Conservation (phyloP, 768 basidiomycete species). For the Mycena chlorophos region DNA sequence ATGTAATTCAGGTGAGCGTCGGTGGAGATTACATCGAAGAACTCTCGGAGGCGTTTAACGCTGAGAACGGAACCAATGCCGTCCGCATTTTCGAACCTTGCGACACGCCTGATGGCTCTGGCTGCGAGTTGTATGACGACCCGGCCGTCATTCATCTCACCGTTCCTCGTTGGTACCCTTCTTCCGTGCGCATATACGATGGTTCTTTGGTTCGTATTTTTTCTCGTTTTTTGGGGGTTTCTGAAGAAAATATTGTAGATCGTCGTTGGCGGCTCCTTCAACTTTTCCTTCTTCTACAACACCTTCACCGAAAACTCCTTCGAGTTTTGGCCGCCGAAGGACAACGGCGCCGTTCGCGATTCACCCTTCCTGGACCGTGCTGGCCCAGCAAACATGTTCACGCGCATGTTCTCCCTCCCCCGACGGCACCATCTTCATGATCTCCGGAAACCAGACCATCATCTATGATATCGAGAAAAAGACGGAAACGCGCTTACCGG, state of each 20-base stretch:
- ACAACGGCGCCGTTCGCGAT: constrained; percentile 6
- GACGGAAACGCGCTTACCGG: constrained; percentile 47
- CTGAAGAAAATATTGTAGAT: constrained; percentile 23
- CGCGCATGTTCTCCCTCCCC: constrained; percentile 46
- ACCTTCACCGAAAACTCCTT: constrained; percentile 8
- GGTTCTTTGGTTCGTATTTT: constrained; percentile 20
- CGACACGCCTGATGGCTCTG: constrained; percentile 22
- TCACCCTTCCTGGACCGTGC: constrained; percentile 13
- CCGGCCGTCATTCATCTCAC: constrained; percentile 25
- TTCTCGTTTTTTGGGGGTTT: neutral
- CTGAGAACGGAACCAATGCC: constrained; percentile 18
- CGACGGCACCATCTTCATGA: constrained; percentile 52
- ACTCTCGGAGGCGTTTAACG: too few species aligned
- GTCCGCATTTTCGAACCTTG: constrained; percentile 34
- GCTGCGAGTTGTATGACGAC: constrained; percentile 32
- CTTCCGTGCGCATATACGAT: constrained; percentile 30
- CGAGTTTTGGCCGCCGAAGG: constrained; percentile 22
- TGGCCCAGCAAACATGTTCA: constrained; percentile 16
- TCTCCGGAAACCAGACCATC: constrained; percentile 52
- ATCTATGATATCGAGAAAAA: constrained; percentile 29
- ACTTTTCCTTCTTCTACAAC: constrained; percentile 26
- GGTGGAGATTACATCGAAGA: constrained; percentile 5
- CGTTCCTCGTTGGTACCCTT: constrained; percentile 31
- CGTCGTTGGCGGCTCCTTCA: constrained; percentile 35
- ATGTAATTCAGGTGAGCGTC: constrained; percentile 15